Evolutionary conservation across 2,329 filamentous ascomycete genomes (phyloP), one percentile per base, ranked within the genome.

Genomic region (Nannizziopsis barbatae): DNA sequence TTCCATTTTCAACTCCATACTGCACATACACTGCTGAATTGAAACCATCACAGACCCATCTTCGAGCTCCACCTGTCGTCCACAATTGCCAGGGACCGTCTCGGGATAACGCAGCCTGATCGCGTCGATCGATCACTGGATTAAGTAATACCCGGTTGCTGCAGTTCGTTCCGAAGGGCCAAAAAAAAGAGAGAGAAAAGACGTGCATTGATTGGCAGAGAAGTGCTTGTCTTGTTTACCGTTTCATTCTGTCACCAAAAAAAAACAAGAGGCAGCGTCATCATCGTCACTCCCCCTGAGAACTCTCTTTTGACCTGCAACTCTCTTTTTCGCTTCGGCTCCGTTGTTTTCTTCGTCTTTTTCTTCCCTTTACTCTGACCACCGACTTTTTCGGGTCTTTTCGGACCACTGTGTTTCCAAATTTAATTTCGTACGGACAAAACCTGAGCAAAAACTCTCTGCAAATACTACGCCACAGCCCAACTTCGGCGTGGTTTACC

Each of bases 391-490:
- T 48, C 45, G 45, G 45, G 45, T 36, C 32, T 27, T 42, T 42
- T 48, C 45, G 45, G 45, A 20, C 22, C 14, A 31, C 10, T 35
- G 11, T 42, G 31, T 32, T 48, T 8, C 38, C 38, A 42, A 20
- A 48, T 31, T 48, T 36, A 35, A 36, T 42, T 42, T 42, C 45
- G 38, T 31, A n/a, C n/a, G 31, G 30, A 35, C 35, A 8, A 17
- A n/a, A 15, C n/a, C n/a, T 14, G 35, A 37, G 33, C 31, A 30
- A 17, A 42, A 42, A 36, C 17, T 48, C 40, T 37, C 17, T 17
- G 20, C 20, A 14, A 43, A 42, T 44, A 40, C 47, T 44, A 49
- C 45, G 45, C 45, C 45, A 48, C 45, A 42, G 33, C 40, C 36
- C 33, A 43, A 33, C 17, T 42, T 20, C 12, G 45, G 33, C 35